Conservation (phyloP, 352 stramenopile genomes). For the Globisporangium mamillatum region DNA sequence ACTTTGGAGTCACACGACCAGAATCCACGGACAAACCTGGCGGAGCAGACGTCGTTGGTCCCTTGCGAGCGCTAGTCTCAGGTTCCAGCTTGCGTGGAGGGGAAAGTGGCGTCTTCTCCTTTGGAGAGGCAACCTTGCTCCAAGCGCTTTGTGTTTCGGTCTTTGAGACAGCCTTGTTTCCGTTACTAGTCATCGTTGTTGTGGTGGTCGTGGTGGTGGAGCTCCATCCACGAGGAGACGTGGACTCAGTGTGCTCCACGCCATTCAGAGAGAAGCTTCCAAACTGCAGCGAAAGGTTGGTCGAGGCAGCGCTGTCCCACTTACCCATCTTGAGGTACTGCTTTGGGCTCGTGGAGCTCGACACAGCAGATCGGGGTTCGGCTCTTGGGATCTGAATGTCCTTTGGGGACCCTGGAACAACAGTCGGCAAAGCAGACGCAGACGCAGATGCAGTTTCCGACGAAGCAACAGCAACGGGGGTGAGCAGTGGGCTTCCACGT, state of each 20-base stretch:
- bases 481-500: constrained; percentile 57
- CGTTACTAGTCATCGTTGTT: constrained; percentile 34
- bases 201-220: constrained; percentile 44
- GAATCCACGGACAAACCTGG: constrained; percentile 71
- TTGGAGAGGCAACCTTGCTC: constrained; percentile 53
- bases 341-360: constrained; percentile 45
- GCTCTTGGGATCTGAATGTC: constrained; percentile 50
- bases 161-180: constrained; percentile 38
- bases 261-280: constrained; percentile 84
- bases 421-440: constrained; percentile 32
- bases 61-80: constrained; percentile 12
- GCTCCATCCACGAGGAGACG: constrained; percentile 62
- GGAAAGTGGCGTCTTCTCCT: constrained; percentile 64
- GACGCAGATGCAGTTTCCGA: constrained; percentile 25
- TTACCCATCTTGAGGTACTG: constrained; percentile 85
- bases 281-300: constrained; percentile 84
- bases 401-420: constrained; percentile 63
- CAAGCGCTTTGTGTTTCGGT: constrained; percentile 57
- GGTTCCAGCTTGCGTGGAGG: constrained; percentile 41
- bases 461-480: constrained; percentile 20
- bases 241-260: constrained; percentile 49
- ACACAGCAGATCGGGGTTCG: constrained; percentile 28
- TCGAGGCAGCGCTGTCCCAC: constrained; percentile 65
- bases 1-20: constrained; percentile 64
- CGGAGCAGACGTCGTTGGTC: constrained; percentile 54